Percentiles rank a stretch among this genome's conserved stretches.
Conservation (phyloP, 345 rosid genomes). For the Garcia nutans region DNA sequence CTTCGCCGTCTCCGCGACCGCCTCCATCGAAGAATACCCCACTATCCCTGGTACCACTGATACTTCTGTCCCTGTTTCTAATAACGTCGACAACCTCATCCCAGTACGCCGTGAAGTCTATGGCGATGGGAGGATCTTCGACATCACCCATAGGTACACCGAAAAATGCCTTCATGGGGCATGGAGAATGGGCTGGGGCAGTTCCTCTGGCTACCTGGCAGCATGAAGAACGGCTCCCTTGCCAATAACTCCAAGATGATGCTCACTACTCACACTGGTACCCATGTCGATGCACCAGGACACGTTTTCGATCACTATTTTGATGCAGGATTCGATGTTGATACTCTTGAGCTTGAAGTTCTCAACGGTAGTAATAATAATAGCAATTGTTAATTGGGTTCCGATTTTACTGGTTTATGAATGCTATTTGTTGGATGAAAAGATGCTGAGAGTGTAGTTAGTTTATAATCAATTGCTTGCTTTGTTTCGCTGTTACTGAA, state of each 20-base stretch:
- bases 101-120: constrained; percentile 80
- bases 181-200: constrained; percentile 50
- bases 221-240: constrained; percentile 81
- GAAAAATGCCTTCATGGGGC: constrained; percentile 53
- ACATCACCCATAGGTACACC: constrained; percentile 70
- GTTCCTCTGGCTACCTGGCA: constrained; percentile 62
- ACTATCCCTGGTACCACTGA: constrained; percentile 37
- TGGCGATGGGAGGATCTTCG: constrained; percentile 62
- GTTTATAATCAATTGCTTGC: background rate
- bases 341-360: constrained; percentile 63
- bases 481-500: background rate
- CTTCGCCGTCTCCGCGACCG: constrained; percentile 9
- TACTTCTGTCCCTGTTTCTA: constrained; percentile 24
- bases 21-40: constrained; percentile 38
- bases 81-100: constrained; percentile 18
- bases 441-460: background rate
- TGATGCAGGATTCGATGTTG: constrained; percentile 85
- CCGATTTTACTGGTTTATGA: background rate
- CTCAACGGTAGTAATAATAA: constrained; percentile 45
- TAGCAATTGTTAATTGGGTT: background rate
- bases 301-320: constrained; percentile 71
- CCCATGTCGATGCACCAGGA: constrained; percentile 91
- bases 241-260: constrained; percentile 77
- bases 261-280: constrained; percentile 74
- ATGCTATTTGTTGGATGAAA: background rate